Base-by-base conservation (phyloP, 108 stramenopile genomes). In the Cyclotella choctawhatcheeana region DNA sequence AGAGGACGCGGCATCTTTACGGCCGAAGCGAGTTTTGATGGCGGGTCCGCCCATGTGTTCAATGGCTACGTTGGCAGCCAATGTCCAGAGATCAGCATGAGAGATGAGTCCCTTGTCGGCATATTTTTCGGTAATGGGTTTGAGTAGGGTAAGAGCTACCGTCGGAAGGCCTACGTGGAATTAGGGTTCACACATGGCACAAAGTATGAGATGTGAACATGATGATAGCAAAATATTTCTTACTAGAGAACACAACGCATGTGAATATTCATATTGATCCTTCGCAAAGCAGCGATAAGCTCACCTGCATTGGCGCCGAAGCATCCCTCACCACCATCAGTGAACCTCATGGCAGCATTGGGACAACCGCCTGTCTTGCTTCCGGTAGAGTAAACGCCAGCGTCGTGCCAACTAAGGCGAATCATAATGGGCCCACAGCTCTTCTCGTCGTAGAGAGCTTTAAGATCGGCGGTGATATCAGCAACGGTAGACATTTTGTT, bases 71-170 rank as follows among this genome's bases (percentile, higher is more conserved):
- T 76, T 88, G 37, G 89, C 92, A 21, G 88, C 88, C 37, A 93
- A 82, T 0, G 89, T 82, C 86, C 86, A 93, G 20, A 93, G 75
- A 51, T 93, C 92, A 21, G 85, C 86, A 67, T 89, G 80, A 34
- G 64, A 68, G 40, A 86, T 71, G 37, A 44, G 26, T 16, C 61
- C 83, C 18, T 73, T 2, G 24, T 73, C 48, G 47, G 78, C 83
- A 60, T 89, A 88, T 67, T 89, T 87, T 43, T 85, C 86, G 53
- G 89, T 85, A 17, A 91, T 62, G 10, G 73, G 82, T 44, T 80
- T 48, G 37, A 87, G 67, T 30, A 77, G 73, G 25, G 16, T 30
- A 10, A 85, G 64, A 18, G 78, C 84, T 0, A 77, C 76, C 55
- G 55, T 67, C 55, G 82, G 76, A 0, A 86, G 75, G 62, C 82